A percentile compares a stretch with the other conserved stretches of the same genome.
These are phyloP conservation scores for Cystobasidium ongulense DNA, from an alignment of 768 basidiomycete genomes.

Conservation along the genomic window DNA sequence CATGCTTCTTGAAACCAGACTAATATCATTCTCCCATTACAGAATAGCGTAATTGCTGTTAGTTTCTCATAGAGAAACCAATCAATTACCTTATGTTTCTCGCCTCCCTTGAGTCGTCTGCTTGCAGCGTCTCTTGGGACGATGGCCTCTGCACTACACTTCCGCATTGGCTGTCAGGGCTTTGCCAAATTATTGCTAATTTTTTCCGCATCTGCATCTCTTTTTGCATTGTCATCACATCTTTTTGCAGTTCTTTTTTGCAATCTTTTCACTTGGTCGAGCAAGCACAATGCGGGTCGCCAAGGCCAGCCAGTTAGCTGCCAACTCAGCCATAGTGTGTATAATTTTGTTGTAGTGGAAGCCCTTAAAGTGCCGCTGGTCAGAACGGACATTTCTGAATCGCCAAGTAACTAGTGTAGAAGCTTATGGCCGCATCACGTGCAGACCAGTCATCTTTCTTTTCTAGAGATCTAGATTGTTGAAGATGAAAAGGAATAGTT, in stretches of 20 bases:
- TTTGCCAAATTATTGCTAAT: background rate
- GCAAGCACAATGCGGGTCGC: too few species aligned
- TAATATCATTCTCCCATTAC: background rate
- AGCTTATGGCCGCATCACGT: too few species aligned
- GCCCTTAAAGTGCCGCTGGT: too few species aligned
- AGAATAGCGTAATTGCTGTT: slow-evolving; percentile 51
- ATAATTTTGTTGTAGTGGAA: too few species aligned
- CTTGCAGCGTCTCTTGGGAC: slow-evolving; percentile 41
- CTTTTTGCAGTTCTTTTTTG: background rate
- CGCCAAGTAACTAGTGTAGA: too few species aligned
- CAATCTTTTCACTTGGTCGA: background rate
- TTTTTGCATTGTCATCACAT: background rate
- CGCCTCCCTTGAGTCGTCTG: slow-evolving; percentile 38
- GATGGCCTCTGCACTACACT: slow-evolving; percentile 44
- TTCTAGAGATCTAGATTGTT: too few species aligned
- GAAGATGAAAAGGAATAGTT: too few species aligned
- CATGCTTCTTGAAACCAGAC: too few species aligned
- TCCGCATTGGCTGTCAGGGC: slow-evolving; percentile 37
- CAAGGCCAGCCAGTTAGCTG: too few species aligned
- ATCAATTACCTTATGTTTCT: slow-evolving; percentile 44
- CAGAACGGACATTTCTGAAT: too few species aligned
- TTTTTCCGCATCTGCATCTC: background rate
- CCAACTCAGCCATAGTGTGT: too few species aligned
- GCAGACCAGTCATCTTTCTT: too few species aligned
- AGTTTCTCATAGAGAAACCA: slow-evolving; percentile 43